These are phyloP conservation scores for Citeromyces nyonsensis DNA, from an alignment of 805 yeast species.

Conservation along the genomic window DNA sequence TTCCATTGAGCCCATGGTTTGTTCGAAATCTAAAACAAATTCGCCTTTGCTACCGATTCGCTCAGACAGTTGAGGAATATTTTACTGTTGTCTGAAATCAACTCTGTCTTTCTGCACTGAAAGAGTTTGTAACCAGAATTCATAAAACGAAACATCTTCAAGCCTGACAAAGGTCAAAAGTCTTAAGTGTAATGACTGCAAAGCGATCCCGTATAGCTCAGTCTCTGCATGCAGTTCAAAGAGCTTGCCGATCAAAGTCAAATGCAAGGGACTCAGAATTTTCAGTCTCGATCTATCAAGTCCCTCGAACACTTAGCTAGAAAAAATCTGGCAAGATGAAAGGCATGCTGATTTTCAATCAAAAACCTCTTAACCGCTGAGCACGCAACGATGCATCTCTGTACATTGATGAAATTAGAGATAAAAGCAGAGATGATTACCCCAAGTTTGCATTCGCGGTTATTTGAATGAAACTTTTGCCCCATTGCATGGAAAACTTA, in stretches of 20 bases:
- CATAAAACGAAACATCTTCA: slow-evolving; percentile 5
- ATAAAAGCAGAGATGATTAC: slow-evolving; percentile 29
- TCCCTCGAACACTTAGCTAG: slow-evolving; percentile 34
- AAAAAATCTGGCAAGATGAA: slow-evolving; percentile 59
- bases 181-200: slow-evolving; percentile 35
- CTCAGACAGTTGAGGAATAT: slow-evolving; percentile 19
- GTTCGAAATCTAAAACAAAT: not conserved
- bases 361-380: too few species aligned
- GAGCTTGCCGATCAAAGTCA: slow-evolving; percentile 15
- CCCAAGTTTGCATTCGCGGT: slow-evolving; percentile 41
- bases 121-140: not conserved
- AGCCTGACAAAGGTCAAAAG: slow-evolving; percentile 23
- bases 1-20: too few species aligned
- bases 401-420: slow-evolving; percentile 12
- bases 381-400: slow-evolving; percentile 9
- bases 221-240: slow-evolving; percentile 17
- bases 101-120: too few species aligned
- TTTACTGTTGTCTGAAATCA: slow-evolving; percentile 16
- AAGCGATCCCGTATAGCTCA: slow-evolving; percentile 28
- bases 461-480: slow-evolving; percentile 26
- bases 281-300: slow-evolving; percentile 7
- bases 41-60: slow-evolving; percentile 6
- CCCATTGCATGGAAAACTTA: slow-evolving; percentile 48
- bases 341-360: slow-evolving; percentile 29
- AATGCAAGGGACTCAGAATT: slow-evolving; percentile 10